A percentile compares a stretch with the other conserved stretches of the same genome.
phyloP scores from a whole-genome alignment of 2,329 filamentous ascomycete species.

The Capronia americana region DNA sequence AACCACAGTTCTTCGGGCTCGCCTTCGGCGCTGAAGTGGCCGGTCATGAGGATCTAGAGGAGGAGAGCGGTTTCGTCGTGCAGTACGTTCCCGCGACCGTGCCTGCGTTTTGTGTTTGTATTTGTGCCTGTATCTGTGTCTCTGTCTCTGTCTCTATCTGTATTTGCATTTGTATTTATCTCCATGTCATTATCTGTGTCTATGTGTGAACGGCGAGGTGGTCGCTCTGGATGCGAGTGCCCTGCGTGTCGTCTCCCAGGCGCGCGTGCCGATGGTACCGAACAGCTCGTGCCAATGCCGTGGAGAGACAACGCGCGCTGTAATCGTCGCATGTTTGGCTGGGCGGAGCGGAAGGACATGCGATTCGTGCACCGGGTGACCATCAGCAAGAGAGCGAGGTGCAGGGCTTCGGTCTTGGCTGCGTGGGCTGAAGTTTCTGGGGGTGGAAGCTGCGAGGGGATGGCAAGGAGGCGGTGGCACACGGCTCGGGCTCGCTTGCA shows the following conservation, averaged over 20 bases:
- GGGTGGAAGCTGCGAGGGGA: conserved; percentile 12
- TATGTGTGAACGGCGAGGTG: neutral
- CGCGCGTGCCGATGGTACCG: conserved; percentile 21
- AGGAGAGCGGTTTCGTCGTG: conserved; percentile 23
- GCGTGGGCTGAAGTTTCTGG: neutral
- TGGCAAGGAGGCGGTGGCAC: conserved; percentile 18
- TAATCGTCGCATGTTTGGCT: conserved; percentile 27
- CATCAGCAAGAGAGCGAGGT: conserved; percentile 19
- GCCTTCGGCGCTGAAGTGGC: conserved; percentile 27
- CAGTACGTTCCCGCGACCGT: too few relatives aligned
- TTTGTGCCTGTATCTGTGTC: neutral
- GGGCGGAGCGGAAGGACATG: conserved; percentile 22
- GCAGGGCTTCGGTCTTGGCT: conserved; percentile 18
- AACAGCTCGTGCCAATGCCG: conserved; percentile 42
- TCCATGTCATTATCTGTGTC: too few relatives aligned
- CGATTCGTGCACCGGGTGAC: conserved; percentile 23
- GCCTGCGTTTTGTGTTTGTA: neutral
- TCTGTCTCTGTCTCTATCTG: neutral
- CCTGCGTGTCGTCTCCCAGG: too few relatives aligned
- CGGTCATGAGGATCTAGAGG: conserved; percentile 27
- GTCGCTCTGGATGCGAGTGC: neutral
- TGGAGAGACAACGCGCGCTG: conserved; percentile 36
- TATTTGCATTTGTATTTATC: too few relatives aligned
- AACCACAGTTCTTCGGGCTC: conserved; percentile 26
- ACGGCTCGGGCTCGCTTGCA: conserved; percentile 26